phyloP scores from a whole-genome alignment of 441 rosid genomes.

The Macaranga tanarius region DNA sequence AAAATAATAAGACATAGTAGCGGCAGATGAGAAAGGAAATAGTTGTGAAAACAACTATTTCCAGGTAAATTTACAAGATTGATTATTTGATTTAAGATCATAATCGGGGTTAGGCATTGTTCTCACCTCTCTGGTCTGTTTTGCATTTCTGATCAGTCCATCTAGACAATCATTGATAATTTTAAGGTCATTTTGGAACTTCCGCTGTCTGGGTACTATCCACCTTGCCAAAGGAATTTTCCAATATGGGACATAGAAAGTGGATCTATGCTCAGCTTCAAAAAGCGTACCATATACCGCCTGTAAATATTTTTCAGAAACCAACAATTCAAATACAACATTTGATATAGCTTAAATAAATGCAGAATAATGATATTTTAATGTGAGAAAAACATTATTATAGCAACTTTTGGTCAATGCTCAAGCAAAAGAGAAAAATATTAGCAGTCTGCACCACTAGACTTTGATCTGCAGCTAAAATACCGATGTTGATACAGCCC shows the following conservation, averaged over 20 bases:
- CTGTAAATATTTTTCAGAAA: constrained; percentile 34
- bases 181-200: constrained; percentile 79
- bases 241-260: constrained; percentile 95
- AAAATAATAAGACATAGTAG: background rate
- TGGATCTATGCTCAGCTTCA: constrained; percentile 98
- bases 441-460: background rate
- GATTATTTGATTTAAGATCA: background rate
- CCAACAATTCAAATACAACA: background rate
- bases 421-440: background rate
- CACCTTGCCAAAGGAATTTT: constrained; percentile 87
- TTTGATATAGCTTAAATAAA: background rate
- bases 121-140: constrained; percentile 82
- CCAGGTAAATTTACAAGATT: background rate
- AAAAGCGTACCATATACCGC: constrained; percentile 97
- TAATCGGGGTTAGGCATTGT: background rate
- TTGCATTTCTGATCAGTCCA: constrained; percentile 88
- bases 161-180: constrained; percentile 92
- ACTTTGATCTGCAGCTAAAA: background rate
- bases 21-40: background rate
- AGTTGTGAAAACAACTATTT: background rate
- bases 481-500: background rate
- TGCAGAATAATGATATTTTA: background rate
- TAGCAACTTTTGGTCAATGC: background rate
- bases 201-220: constrained; percentile 88
- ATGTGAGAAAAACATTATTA: background rate